Evolutionary conservation across 2,329 filamentous ascomycete species (phyloP), one percentile per base, ranked within the genome.

Genomic region (Microsporum canis): DNA sequence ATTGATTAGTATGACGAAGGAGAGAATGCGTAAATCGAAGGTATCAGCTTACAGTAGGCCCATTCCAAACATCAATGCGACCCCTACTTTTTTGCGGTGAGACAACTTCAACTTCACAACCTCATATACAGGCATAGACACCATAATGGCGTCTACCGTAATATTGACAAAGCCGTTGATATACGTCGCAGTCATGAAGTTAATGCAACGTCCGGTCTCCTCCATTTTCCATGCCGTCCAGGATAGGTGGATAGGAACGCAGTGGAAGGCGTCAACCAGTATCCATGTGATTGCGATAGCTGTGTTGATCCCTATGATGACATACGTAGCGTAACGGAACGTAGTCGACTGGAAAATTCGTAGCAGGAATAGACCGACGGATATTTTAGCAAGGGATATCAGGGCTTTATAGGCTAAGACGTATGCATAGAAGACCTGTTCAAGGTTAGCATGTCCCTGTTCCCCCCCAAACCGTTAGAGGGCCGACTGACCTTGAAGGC

Each of bases 341-440:
- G 60, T 8, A 14, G 47, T 38, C 0, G 65, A 62, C 29, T 65
- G 62, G 59, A 68, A 68, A 45, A 68, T 68, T 23, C 66, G 65
- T 6, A 68, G 61, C 2, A 68, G 59, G 59, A 68, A 68, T 2
- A 68, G 64, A 41, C 66, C 66, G 4, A 68, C 66, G 8, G 67
- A 68, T 27, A 68, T 68, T 41, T 68, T 68, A 7, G 64, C 64
- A 2, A 68, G 66, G 3, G 66, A 68, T 36, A 68, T 68, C 17
- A 64, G 61, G 5, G 58, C 45, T 59, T 68, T 68, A 59, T 68
- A 68, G 36, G 60, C 33, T 14, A 68, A 49, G 17, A 64, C 65
- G 27, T 66, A 65, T 5, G 60, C 59, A 39, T 63, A 65, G 57
- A 68, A 68, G 55, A 47, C 56, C 63, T 56, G 29, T 2, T 12